Percentiles rank a stretch among this genome's conserved stretches.
Evolutionary conservation across 768 basidiomycete genomes (phyloP).

Genomic region (Inosperma sp.): DNA sequence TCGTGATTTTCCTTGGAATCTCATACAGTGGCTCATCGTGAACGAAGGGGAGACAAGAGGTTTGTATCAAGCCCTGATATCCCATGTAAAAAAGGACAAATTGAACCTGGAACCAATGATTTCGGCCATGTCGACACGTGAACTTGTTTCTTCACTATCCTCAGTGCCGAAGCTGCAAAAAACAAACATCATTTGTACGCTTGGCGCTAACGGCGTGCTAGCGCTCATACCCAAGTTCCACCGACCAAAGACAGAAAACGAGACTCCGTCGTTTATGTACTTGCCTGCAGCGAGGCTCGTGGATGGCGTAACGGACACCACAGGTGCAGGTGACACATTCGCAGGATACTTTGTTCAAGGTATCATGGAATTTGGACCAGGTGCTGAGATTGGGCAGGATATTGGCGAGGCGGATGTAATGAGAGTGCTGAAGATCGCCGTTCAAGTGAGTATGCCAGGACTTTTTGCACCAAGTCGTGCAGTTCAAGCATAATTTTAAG

Average conservation of each 20-base stretch:
- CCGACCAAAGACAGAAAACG: conserved; percentile 14
- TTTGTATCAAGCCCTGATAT: conserved; percentile 28
- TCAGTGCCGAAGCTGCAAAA: conserved; percentile 23
- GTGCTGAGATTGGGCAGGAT: conserved; percentile 22
- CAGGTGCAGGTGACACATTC: conserved; percentile 64
- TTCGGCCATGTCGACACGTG: conserved; percentile 8
- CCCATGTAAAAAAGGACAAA: not conserved
- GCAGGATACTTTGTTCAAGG: conserved; percentile 56
- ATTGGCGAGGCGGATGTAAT: conserved; percentile 31
- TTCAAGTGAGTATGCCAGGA: conserved; percentile 34
- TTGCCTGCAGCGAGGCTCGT: conserved; percentile 46
- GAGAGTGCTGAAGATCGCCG: conserved; percentile 35
- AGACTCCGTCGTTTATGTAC: conserved; percentile 27
- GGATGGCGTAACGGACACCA: conserved; percentile 45
- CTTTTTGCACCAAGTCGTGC: not conserved
- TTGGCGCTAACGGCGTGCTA: conserved; percentile 49
- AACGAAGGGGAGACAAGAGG: conserved; percentile 49
- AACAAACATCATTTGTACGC: conserved; percentile 53
- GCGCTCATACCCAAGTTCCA: conserved; percentile 35
- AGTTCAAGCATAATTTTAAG: conserved; percentile 25
- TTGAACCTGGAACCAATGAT: not conserved
- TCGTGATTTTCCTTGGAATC: conserved; percentile 43
- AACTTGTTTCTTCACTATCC: conserved; percentile 20
- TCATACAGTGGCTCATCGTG: conserved; percentile 51
- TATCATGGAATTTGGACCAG: conserved; percentile 41